Percentiles rank a stretch among this genome's conserved stretches.
These are phyloP conservation scores for Populus simonii DNA, from an alignment of 345 rosid genomes.

Conservation along the genomic window DNA sequence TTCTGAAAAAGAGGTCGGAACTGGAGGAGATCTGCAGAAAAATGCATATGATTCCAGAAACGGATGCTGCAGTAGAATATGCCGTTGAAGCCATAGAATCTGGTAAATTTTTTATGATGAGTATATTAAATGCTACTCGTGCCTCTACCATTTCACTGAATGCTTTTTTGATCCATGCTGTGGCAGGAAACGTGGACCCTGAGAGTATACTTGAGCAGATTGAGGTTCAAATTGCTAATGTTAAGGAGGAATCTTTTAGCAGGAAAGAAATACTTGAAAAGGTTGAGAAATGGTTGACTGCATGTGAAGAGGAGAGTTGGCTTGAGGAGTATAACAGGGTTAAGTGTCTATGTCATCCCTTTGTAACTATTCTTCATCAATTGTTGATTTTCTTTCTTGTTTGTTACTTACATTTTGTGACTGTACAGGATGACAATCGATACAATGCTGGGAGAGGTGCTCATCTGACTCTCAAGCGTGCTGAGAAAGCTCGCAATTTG, in stretches of 20 bases:
- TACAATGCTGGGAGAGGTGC: slow-evolving; percentile 98
- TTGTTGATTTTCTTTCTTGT: slow-evolving; percentile 11
- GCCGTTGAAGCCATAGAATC: slow-evolving; percentile 74
- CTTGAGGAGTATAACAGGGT: slow-evolving; percentile 98
- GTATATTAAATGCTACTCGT: not conserved
- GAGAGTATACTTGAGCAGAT: slow-evolving; percentile 65
- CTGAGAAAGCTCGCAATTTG: slow-evolving; percentile 94
- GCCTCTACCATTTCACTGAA: not conserved
- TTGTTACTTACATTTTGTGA: slow-evolving; percentile 11
- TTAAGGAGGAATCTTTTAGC: slow-evolving; percentile 88
- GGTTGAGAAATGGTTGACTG: slow-evolving; percentile 91
- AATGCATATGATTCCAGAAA: slow-evolving; percentile 73
- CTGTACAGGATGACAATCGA: slow-evolving; percentile 81
- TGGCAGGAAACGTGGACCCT: slow-evolving; percentile 64
- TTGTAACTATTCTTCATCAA: not conserved
- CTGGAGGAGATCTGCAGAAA: slow-evolving; percentile 89
- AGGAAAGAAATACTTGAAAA: slow-evolving; percentile 89
- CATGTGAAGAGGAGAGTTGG: slow-evolving; percentile 98
- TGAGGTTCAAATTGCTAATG: slow-evolving; percentile 75
- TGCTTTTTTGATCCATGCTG: not conserved
- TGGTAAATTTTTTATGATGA: slow-evolving; percentile 38
- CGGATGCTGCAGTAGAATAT: slow-evolving; percentile 58
- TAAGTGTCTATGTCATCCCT: slow-evolving; percentile 20
- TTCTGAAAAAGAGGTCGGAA: slow-evolving; percentile 81
- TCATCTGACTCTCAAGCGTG: slow-evolving; percentile 93